Base-by-base conservation (phyloP, 2,329 filamentous ascomycete species). In the Pseudonectria foliicola region DNA sequence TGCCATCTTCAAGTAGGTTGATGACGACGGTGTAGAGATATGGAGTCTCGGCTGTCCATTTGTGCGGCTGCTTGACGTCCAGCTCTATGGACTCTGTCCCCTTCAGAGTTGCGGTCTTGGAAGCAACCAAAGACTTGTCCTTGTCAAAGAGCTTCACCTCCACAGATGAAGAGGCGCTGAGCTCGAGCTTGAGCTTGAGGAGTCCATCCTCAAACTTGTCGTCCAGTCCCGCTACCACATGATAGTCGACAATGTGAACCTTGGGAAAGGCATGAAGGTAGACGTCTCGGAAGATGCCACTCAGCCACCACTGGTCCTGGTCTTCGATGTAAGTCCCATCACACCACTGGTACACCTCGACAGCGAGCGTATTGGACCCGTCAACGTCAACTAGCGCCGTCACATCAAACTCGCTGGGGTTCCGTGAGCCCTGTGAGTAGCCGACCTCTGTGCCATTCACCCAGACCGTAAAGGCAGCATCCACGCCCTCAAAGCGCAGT, bases 241-340 rank as follows among this genome's bases (percentile, higher is more conserved):
- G 68, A 16, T 80, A 65, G 44, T 82, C 73, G 28, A 80, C 60
- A 25, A 77, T 68, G 31, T 68, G 59, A 21, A 59, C 51, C n/a
- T 62, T 55, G 0, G 77, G 71, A 37, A 84, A 83, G 0, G 72
- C 71, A 18, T 82, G 62, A 8, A 86, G 60, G 39, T 72, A 75
- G 0, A 86, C 80, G 40, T 85, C 79, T 27, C 82, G 68, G 48
- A 85, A 85, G 40, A 85, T 85, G 14, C 73, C 68, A 34, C 69
- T 75, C 5, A 82, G 56, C 73, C 77, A 79, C 78, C 80, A 84
- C 55, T 83, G 76, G 48, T 84, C 78, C 43, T 73, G 79, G 40
- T 85, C 80, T 49, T 86, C 82, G 24, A 85, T 74, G 42, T 85
- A 85, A 13, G 73, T 79, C 3, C 80, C 82, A 49, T 86, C 78